Conservation (phyloP, 306 rosid genomes). For the Boehmeria nivea region DNA sequence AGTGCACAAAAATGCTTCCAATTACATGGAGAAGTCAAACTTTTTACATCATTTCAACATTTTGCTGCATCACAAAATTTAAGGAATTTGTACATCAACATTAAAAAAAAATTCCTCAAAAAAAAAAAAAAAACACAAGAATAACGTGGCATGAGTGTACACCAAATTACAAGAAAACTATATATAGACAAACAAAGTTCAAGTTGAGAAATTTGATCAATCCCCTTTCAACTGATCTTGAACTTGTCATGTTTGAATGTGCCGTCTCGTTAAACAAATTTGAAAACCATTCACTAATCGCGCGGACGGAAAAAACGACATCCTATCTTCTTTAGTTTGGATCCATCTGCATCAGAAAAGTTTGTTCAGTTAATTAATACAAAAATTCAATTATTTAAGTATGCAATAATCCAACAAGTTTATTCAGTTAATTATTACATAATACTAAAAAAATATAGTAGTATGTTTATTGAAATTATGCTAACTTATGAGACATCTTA, state of each 20-base stretch:
- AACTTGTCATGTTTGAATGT: slow-evolving; percentile 11
- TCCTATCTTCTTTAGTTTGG: slow-evolving; percentile 67
- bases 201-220: too few relatives aligned
- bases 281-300: slow-evolving; percentile 82
- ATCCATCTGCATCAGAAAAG: slow-evolving; percentile 54
- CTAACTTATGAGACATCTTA: too few relatives aligned
- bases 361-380: background rate
- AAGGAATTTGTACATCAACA: background rate
- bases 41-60: background rate
- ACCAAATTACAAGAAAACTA: background rate
- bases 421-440: too few relatives aligned
- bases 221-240: too few relatives aligned
- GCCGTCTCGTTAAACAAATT: slow-evolving; percentile 46
- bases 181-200: background rate
- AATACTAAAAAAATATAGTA: too few relatives aligned
- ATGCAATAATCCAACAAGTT: too few relatives aligned
- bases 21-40: background rate
- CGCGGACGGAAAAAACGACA: slow-evolving; percentile 94
- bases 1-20: too few relatives aligned
- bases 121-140: background rate
- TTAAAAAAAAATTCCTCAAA: background rate
- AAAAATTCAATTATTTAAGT: too few relatives aligned
- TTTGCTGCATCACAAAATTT: background rate
- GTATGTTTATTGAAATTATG: too few relatives aligned
- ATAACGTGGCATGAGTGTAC: background rate